phyloP scores from a whole-genome alignment of 768 basidiomycete species.

The Termitomyces titanicus region DNA sequence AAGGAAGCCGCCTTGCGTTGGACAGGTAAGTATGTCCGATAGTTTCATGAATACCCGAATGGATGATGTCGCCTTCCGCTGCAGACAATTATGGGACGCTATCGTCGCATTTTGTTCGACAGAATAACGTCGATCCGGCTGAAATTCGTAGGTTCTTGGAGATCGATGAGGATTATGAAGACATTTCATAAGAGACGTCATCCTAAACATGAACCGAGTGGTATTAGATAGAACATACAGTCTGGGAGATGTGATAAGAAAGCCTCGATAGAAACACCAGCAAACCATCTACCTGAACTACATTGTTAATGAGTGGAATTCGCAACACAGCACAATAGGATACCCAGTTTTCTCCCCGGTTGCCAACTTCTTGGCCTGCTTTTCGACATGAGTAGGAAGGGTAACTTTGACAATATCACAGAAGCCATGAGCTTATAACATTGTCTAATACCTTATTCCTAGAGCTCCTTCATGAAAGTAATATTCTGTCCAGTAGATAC shows the following conservation, averaged over 20 bases:
- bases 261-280: no score
- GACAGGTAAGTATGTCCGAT: slow-evolving; percentile 73
- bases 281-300: no score
- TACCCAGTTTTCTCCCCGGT: slow-evolving; percentile 23
- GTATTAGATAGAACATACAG: background rate
- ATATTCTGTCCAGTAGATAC: background rate
- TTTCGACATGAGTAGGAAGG: slow-evolving; percentile 18
- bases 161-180: slow-evolving; percentile 74
- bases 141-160: slow-evolving; percentile 68
- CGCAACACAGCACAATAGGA: no score
- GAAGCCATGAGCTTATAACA: slow-evolving; percentile 14
- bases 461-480: background rate
- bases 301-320: no score
- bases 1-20: slow-evolving; percentile 83
- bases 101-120: slow-evolving; percentile 61
- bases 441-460: background rate
- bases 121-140: slow-evolving; percentile 50
- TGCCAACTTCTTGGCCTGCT: slow-evolving; percentile 14
- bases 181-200: slow-evolving; percentile 42
- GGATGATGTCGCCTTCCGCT: background rate
- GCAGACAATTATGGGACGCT: slow-evolving; percentile 71
- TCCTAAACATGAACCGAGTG: background rate
- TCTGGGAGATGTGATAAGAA: no score
- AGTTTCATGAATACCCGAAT: background rate
- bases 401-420: slow-evolving; percentile 21